Percentiles rank a stretch among this genome's conserved stretches.
Evolutionary conservation across 148 eudicot species (phyloP).

Genomic region (Chenopodium suecicum): DNA sequence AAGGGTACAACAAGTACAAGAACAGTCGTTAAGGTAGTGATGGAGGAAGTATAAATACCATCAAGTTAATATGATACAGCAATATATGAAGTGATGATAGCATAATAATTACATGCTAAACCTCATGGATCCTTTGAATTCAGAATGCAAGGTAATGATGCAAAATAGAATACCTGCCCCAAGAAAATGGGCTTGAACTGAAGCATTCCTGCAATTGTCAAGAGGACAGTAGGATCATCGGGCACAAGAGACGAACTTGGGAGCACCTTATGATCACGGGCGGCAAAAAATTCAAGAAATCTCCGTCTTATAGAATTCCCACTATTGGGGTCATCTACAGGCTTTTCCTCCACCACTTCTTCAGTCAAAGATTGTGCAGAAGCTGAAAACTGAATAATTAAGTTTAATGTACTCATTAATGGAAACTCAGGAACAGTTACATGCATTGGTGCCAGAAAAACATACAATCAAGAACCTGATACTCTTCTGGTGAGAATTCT

Average conservation of each 20-base stretch:
- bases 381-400: constrained; percentile 56
- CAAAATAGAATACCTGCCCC: constrained; percentile 62
- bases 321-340: constrained; percentile 46
- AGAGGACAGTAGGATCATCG: constrained; percentile 93
- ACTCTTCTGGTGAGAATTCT: constrained; percentile 36
- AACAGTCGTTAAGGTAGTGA: background rate
- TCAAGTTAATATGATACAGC: background rate
- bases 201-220: constrained; percentile 99
- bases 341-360: constrained; percentile 48
- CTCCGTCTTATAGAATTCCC: constrained; percentile 75
- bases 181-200: constrained; percentile 97
- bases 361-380: constrained; percentile 65
- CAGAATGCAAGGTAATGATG: background rate
- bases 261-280: constrained; percentile 82
- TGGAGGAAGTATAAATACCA: background rate
- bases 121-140: background rate
- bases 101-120: background rate
- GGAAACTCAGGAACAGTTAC: constrained; percentile 21
- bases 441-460: constrained; percentile 8
- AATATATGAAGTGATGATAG: background rate
- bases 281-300: constrained; percentile 87
- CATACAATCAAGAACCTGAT: constrained; percentile 51
- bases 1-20: background rate
- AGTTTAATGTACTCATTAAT: constrained; percentile 27
- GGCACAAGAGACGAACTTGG: constrained; percentile 98